These are phyloP conservation scores for Cylindrotheca closterium DNA, from an alignment of 108 stramenopile genomes.

Conservation along the genomic window DNA sequence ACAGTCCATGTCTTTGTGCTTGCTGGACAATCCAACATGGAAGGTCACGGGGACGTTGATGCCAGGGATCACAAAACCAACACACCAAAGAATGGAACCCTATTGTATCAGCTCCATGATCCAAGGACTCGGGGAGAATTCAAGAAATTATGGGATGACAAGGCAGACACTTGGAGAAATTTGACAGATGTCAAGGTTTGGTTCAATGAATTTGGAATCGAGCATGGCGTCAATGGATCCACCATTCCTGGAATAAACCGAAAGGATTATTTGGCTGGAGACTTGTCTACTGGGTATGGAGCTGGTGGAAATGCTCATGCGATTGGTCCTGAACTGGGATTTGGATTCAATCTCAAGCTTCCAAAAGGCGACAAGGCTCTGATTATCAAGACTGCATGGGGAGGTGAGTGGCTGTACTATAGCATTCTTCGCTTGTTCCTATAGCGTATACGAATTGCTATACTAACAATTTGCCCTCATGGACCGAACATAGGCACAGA, in stretches of 20 bases:
- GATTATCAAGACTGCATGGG: slow-evolving; percentile 45
- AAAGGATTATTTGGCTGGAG: background rate
- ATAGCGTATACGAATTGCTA: too few species aligned
- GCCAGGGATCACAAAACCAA: background rate
- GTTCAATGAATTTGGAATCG: background rate
- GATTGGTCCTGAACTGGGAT: slow-evolving; percentile 40
- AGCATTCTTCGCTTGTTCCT: too few species aligned
- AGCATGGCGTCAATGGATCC: slow-evolving; percentile 22
- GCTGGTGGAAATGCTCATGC: slow-evolving; percentile 5
- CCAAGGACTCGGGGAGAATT: slow-evolving; percentile 3
- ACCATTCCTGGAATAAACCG: slow-evolving; percentile 14
- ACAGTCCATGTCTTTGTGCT: slow-evolving; percentile 38
- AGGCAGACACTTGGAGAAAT: background rate
- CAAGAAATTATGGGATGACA: slow-evolving; percentile 8
- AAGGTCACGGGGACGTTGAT: slow-evolving; percentile 25
- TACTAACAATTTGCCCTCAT: too few species aligned
- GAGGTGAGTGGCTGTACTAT: too few species aligned
- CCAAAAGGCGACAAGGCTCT: slow-evolving; percentile 6
- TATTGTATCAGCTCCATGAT: slow-evolving; percentile 7
- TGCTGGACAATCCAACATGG: slow-evolving; percentile 56
- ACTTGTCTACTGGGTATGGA: slow-evolving; percentile 13
- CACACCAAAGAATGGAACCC: background rate
- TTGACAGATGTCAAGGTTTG: background rate
- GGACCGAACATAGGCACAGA: too few species aligned
- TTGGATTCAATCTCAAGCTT: slow-evolving; percentile 18